Base-by-base conservation (phyloP, 805 yeast genomes). In the Peterozyma toletana region DNA sequence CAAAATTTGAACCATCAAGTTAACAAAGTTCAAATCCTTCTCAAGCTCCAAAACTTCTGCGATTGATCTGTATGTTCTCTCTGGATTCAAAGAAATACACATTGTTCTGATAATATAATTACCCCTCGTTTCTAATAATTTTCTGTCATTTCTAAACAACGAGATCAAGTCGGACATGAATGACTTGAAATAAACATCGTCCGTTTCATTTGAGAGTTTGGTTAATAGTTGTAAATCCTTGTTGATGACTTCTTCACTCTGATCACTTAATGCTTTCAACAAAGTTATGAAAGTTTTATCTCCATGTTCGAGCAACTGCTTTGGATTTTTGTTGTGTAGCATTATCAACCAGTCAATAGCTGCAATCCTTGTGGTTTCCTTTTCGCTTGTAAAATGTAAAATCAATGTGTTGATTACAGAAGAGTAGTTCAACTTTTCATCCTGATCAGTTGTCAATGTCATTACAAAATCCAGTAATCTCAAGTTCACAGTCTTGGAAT, bases 311-410 rank as follows among this genome's bases (percentile, higher is more conserved):
- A 80, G 57, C 33, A 81, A 68, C 47, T 76, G 72, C 35, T 67
- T 63, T 2, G 85, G 83, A 16, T 83, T 82, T 51, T 82, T 82
- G 27, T 77, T 71, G 55, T 89, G 91, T 35, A 93, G 69, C 73
- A 87, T 78, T 13, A 80, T 78, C 30, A 93, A 68, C 99, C 99
- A 93, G 50, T 90, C 96, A 33, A 93, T 66, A 18, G 93, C 82
- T 0, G 95, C 87, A 31, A 88, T 72, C 46, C 93, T 73, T 0
- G 96, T 85, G 29, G 81, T 78, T 48, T 88, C 96, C 52, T 86
- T 82, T 42, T 84, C 87, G 50, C 78, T 80, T 46, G 78, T 63
- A 48, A 85, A 80, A 56, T 89, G 95, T 35, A 78, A 58, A 3
- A 87, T 81, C 44, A 91, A 69, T 4, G 83, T 80, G 46, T 80